Conservation (phyloP, 371 early-diverging fungal species). For the Batrachochytrium dendrobatidis region DNA sequence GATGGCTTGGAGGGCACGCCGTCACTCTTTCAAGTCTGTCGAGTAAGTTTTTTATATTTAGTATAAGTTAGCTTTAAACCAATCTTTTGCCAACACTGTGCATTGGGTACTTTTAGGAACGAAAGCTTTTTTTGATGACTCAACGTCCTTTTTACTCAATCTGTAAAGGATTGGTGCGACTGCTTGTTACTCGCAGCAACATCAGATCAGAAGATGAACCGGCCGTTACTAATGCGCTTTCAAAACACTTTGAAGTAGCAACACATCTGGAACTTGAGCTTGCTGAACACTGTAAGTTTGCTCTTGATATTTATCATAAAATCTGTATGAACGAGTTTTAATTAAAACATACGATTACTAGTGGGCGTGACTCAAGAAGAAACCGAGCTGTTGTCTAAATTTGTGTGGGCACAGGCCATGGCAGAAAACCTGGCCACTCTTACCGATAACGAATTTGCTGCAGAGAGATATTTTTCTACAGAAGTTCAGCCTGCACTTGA, state of each 20-base stretch:
- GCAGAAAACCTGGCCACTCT: constrained; percentile 58
- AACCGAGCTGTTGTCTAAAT: constrained; percentile 50
- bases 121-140: constrained; percentile 55
- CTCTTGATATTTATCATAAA: not conserved
- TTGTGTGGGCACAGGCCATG: constrained; percentile 57
- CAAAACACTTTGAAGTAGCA: constrained; percentile 44
- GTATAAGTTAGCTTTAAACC: not conserved
- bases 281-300: constrained; percentile 46
- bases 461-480: constrained; percentile 54
- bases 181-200: constrained; percentile 43
- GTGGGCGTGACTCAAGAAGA: constrained; percentile 38
- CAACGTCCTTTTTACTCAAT: constrained; percentile 70
- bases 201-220: constrained; percentile 34
- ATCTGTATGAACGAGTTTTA: constrained; percentile 9
- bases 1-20: constrained; percentile 26
- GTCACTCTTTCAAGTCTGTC: constrained; percentile 49
- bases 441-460: constrained; percentile 61
- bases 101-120: constrained; percentile 23
- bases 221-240: constrained; percentile 44
- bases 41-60: constrained; percentile 21
- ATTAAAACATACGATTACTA: not conserved
- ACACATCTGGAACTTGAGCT: constrained; percentile 55
- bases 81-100: not conserved
- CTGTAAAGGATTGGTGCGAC: constrained; percentile 57
- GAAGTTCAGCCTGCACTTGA: constrained; percentile 58